Evolutionary conservation across 1,284 basidiomycete species (phyloP), one percentile per base, ranked within the genome.

Genomic region (Rugiboletus extremiorientalis): DNA sequence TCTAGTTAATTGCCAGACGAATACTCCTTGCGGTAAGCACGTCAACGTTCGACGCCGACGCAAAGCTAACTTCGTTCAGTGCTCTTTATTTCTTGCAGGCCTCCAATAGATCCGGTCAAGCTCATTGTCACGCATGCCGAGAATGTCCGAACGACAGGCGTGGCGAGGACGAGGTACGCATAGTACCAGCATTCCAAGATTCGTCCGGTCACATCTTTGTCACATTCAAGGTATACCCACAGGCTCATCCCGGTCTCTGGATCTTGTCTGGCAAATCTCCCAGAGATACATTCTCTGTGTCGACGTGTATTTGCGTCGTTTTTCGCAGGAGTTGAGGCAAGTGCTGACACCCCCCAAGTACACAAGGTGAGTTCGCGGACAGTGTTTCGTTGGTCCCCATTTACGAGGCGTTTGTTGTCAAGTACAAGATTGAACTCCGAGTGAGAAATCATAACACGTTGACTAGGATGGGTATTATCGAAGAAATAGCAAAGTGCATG

Each of bases 391-490:
- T 27, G 10, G 23, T 12, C 38, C 27, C 46, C 30, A 10, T 42
- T 58, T 41, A 43, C 30, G 4, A 30, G 11, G 11, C 9, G 43
- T 34, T 2, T 28, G 10, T 7, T 42, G 27, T 48, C 18, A 6
- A 92, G 91, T 92, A 90, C 75, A 92, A 91, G 68, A 83, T 92
- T 43, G 90, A 92, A 63, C 66, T 90, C 42, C 80, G 85, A 50
- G 73, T 86, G 37, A 82, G 91, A 40, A 91, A 91, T 65, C 90
- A 92, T 63, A 86, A 78, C 25, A 85, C 84, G 7, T 67, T 92
- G 18, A 65, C 80, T 11, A 80, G 86, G 14, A 76, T 79, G 49
- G 73, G 67, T 9, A 72, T 92, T 27, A 85, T 92, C 30, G 78
- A 89, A 55, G 79, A 81, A 50, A 76, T 92, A 30, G 91, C 86